phyloP scores from a whole-genome alignment of 75 land plant genomes.

The Picea glauca region DNA sequence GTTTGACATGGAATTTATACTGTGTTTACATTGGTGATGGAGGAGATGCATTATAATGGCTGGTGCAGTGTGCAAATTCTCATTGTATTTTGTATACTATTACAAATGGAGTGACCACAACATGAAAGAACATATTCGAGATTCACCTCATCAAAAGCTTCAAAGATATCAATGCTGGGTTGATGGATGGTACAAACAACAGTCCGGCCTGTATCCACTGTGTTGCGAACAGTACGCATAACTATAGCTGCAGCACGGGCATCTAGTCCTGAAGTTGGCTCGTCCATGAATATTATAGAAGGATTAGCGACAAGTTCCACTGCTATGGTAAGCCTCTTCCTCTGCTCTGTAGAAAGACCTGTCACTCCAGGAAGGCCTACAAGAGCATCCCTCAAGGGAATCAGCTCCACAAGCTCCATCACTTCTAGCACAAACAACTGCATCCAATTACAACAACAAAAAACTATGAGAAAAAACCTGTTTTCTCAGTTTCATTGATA shows the following conservation, averaged over 20 bases:
- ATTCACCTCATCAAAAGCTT: not conserved
- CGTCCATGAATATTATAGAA: conserved; percentile 5
- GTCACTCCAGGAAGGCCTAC: conserved; percentile 3
- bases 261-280: not conserved
- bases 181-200: conserved; percentile 5
- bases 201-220: not conserved
- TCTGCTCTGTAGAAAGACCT: not conserved
- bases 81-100: no score
- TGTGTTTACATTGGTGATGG: no score
- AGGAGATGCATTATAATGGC: no score
- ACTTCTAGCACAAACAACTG: conserved; percentile 17
- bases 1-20: no score
- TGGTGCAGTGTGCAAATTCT: no score
- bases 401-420: conserved; percentile 18
- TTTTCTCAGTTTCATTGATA: not conserved
- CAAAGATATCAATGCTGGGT: conserved; percentile 1
- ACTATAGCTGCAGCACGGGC: conserved; percentile 4
- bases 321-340: not conserved
- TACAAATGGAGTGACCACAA: no score
- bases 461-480: not conserved
- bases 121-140: no score
- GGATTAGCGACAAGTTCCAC: conserved; percentile 4
- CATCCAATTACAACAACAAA: not conserved
- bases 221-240: conserved; percentile 2
- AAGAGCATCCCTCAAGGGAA: not conserved